Conservation (phyloP, 768 basidiomycete species). For the Ramaria rubella region DNA sequence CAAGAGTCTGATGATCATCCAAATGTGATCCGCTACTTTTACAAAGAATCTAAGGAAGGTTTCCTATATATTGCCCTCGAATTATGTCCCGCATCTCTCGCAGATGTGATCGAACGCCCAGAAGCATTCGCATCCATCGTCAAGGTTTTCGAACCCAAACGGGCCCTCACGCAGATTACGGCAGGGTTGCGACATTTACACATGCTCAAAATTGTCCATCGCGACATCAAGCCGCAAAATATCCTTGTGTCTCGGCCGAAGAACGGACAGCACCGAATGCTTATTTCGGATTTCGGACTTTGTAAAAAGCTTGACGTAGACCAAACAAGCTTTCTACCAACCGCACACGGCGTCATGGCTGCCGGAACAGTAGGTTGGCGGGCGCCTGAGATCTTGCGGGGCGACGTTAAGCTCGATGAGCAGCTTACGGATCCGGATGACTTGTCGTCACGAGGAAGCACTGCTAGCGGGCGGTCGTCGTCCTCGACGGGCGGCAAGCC, state of each 20-base stretch:
- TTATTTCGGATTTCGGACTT: slow-evolving; percentile 95
- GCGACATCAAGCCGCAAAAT: slow-evolving; percentile 98
- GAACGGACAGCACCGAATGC: slow-evolving; percentile 62
- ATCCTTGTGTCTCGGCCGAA: slow-evolving; percentile 79
- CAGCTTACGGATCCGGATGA: slow-evolving; percentile 43
- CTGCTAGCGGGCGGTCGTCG: slow-evolving; percentile 31
- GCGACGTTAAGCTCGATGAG: slow-evolving; percentile 91
- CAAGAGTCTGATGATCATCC: slow-evolving; percentile 98
- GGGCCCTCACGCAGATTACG: slow-evolving; percentile 80
- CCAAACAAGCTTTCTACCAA: slow-evolving; percentile 94
- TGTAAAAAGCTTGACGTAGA: slow-evolving; percentile 94
- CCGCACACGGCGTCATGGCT: slow-evolving; percentile 79
- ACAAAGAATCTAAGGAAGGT: slow-evolving; percentile 87
- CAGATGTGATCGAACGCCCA: slow-evolving; percentile 78
- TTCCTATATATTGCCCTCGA: slow-evolving; percentile 98
- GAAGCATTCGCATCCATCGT: slow-evolving; percentile 71
- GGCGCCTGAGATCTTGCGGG: slow-evolving; percentile 91
- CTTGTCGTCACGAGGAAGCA: slow-evolving; percentile 61
- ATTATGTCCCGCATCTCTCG: slow-evolving; percentile 84
- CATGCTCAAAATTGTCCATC: slow-evolving; percentile 91
- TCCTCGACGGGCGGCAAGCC: slow-evolving; percentile 34
- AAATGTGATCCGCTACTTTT: slow-evolving; percentile 98
- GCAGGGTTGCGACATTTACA: slow-evolving; percentile 87
- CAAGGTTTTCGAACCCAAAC: slow-evolving; percentile 76
- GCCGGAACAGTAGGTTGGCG: slow-evolving; percentile 97